phyloP scores from a whole-genome alignment of 2,329 filamentous ascomycete genomes.

The Trichoderma hamatum region DNA sequence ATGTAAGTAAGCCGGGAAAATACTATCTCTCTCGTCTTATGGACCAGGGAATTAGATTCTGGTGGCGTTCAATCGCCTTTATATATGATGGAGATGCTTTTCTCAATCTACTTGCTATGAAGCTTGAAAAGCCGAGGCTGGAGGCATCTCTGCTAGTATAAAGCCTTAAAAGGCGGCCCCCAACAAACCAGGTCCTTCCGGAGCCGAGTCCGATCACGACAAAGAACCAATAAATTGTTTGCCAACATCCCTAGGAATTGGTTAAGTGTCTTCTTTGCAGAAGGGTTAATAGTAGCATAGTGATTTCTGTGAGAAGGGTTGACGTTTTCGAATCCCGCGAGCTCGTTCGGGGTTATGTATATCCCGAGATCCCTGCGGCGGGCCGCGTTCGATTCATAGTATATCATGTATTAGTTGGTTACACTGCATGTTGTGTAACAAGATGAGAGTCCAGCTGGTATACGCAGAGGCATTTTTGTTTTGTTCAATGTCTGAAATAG shows the following conservation, averaged over 20 bases:
- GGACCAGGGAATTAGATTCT: neutral
- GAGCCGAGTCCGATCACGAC: neutral
- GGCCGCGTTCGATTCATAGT: neutral
- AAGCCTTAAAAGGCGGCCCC: no score
- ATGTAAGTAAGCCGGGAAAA: neutral
- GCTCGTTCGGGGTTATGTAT: neutral
- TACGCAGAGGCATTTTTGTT: neutral
- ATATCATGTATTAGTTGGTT: neutral
- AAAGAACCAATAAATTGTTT: neutral
- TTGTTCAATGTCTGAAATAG: neutral
- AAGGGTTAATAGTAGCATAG: neutral
- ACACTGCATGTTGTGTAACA: neutral
- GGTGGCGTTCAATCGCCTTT: neutral
- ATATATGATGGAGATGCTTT: neutral
- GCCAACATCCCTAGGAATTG: neutral
- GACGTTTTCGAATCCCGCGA: neutral
- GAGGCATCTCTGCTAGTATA: neutral
- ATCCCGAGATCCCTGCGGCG: slow-evolving; percentile 4
- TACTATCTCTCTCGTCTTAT: no score
- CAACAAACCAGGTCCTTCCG: no score
- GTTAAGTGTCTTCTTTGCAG: neutral
- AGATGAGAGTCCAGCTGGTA: neutral
- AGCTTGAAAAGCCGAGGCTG: neutral
- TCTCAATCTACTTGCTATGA: neutral
- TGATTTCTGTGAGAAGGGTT: neutral